Conservation (phyloP, 495 filamentous ascomycete species). For the Penicillium ucsense region DNA sequence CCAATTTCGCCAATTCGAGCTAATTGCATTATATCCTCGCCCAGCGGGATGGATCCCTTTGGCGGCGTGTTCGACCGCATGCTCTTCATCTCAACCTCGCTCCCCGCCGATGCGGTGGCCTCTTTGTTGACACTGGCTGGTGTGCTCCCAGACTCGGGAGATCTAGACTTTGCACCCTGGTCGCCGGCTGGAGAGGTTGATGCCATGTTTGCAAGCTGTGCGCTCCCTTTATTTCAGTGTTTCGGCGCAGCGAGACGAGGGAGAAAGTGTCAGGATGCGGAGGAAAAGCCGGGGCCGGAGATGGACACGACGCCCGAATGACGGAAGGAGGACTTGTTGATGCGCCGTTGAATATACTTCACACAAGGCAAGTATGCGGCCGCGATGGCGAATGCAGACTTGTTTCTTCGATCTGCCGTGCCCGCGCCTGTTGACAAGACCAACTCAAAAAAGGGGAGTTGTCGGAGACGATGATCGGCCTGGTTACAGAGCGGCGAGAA, state of each 20-base stretch:
- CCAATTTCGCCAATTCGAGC: constrained; percentile 78
- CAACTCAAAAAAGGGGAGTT: neutral
- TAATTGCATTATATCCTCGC: constrained; percentile 92
- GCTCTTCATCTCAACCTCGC: constrained; percentile 60
- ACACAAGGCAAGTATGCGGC: too few relatives aligned
- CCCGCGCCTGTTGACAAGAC: neutral
- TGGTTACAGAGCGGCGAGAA: constrained; percentile 1
- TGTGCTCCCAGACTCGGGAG: constrained; percentile 17
- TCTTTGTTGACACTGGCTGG: constrained; percentile 43
- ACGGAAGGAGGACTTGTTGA: constrained; percentile 1
- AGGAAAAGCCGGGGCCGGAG: constrained; percentile 2
- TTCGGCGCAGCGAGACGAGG: neutral
- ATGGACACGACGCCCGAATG: neutral
- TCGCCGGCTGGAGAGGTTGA: constrained; percentile 20
- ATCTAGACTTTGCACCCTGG: constrained; percentile 17
- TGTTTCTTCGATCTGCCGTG: neutral
- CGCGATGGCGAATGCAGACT: too few relatives aligned
- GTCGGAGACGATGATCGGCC: neutral
- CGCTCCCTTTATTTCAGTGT: neutral
- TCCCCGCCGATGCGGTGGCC: constrained; percentile 46
- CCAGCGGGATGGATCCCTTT: constrained; percentile 45
- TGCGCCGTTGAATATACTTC: neutral
- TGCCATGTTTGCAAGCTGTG: constrained; percentile 13
- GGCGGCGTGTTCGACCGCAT: constrained; percentile 38
- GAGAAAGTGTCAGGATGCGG: neutral